Conservation (phyloP, 345 rosid species). For the Brassica incana region DNA sequence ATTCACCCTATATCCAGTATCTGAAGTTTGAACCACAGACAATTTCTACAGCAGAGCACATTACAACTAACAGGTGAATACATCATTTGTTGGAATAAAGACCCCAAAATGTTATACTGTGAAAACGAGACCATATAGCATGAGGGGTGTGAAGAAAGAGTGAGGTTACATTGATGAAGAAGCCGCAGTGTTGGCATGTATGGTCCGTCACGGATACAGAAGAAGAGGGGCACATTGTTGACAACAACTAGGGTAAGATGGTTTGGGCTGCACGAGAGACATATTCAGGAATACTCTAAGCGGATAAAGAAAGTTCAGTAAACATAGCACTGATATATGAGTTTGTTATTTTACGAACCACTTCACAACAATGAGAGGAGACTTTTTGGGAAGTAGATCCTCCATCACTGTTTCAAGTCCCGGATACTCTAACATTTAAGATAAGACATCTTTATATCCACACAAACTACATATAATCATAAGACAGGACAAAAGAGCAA, state of each 20-base stretch:
- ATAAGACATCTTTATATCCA: neutral
- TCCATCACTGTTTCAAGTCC: conserved; percentile 91
- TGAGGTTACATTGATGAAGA: conserved; percentile 83
- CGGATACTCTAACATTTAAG: conserved; percentile 63
- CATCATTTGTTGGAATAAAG: neutral
- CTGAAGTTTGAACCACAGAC: neutral
- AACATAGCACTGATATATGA: conserved; percentile 1
- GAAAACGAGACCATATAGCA: neutral
- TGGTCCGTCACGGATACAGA: conserved; percentile 94
- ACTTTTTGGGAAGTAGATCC: conserved; percentile 95
- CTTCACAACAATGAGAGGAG: conserved; percentile 82
- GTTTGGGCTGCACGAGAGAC: conserved; percentile 70
- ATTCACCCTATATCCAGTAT: neutral
- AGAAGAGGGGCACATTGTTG: conserved; percentile 89
- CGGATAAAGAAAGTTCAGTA: neutral
- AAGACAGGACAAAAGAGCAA: too few species aligned
- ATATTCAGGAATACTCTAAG: neutral
- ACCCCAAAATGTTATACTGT: neutral
- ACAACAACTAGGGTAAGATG: conserved; percentile 91
- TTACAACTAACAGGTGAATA: conserved; percentile 6
- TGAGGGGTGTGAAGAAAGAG: conserved; percentile 5
- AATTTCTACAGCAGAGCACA: conserved; percentile 8
- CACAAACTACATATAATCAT: neutral
- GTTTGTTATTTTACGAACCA: conserved; percentile 53
- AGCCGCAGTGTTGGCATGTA: conserved; percentile 98